These are phyloP conservation scores for Parascedosporium putredinis DNA, from an alignment of 2,329 filamentous ascomycete genomes.

Conservation along the genomic window DNA sequence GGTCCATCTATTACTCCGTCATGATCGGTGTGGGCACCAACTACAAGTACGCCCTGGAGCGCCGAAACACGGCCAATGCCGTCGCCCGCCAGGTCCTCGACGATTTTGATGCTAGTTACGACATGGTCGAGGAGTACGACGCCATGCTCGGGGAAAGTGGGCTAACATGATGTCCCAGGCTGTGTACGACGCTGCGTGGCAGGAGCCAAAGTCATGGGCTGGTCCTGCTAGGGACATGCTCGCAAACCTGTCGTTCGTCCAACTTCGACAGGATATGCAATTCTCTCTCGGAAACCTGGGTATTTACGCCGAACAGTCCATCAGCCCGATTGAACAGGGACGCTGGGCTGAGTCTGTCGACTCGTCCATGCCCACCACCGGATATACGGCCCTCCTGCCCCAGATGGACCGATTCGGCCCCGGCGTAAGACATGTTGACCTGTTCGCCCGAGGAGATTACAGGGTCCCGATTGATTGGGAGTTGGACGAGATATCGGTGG, in stretches of 20 bases:
- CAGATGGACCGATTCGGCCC: slow-evolving; percentile 35
- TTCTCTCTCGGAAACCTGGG: slow-evolving; percentile 34
- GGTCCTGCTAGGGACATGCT: slow-evolving; percentile 36
- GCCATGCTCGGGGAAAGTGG: slow-evolving; percentile 42
- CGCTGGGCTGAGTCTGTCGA: slow-evolving; percentile 41
- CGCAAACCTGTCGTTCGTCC: slow-evolving; percentile 35
- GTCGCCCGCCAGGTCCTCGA: slow-evolving; percentile 33
- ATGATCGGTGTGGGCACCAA: slow-evolving; percentile 25
- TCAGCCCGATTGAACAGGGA: slow-evolving; percentile 43
- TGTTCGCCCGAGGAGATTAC: slow-evolving; percentile 34
- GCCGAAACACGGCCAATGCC: slow-evolving; percentile 44
- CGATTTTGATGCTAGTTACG: slow-evolving; percentile 39
- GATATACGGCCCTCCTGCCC: slow-evolving; percentile 25
- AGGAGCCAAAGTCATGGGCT: slow-evolving; percentile 10
- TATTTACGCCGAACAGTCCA: slow-evolving; percentile 38
- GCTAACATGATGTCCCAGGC: slow-evolving; percentile 41
- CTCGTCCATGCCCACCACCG: slow-evolving; percentile 17
- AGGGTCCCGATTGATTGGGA: slow-evolving; percentile 14
- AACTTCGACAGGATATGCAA: slow-evolving; percentile 24
- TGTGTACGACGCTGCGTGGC: slow-evolving; percentile 26
- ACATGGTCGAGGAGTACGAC: slow-evolving; percentile 40
- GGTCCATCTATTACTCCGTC: slow-evolving; percentile 12
- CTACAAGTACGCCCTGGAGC: slow-evolving; percentile 42
- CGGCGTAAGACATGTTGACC: slow-evolving; percentile 32
- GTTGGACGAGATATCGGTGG: slow-evolving; percentile 9